Conservation (phyloP, 2,329 filamentous ascomycete genomes). For the Ascochyta fabae region DNA sequence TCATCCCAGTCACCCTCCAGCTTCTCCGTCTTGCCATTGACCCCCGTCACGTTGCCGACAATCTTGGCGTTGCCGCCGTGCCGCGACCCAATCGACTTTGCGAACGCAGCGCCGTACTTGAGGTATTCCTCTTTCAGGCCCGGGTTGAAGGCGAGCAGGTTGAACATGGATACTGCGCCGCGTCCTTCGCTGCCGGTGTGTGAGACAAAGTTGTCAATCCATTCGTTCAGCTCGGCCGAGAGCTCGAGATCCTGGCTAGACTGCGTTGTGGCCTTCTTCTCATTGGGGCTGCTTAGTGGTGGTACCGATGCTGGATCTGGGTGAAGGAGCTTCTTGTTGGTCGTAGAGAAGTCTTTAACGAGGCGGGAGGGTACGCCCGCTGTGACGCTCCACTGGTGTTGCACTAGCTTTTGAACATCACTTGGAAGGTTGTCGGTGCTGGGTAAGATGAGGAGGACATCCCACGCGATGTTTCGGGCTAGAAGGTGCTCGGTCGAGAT, state of each 20-base stretch:
- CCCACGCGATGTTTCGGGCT: constrained; percentile 52
- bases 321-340: constrained; percentile 50
- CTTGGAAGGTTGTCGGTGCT: constrained; percentile 34
- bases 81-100: constrained; percentile 56
- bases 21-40: constrained; percentile 3
- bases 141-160: constrained; percentile 64
- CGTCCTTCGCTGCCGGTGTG: constrained; percentile 22
- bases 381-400: constrained; percentile 46
- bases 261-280: constrained; percentile 29
- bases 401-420: constrained; percentile 29
- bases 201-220: constrained; percentile 53
- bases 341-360: constrained; percentile 44
- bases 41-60: constrained; percentile 59
- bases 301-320: constrained; percentile 46
- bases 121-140: constrained; percentile 62
- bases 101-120: constrained; percentile 64
- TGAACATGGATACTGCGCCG: constrained; percentile 67
- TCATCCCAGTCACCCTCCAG: constrained; percentile 62
- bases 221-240: constrained; percentile 57
- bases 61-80: constrained; percentile 67
- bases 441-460: constrained; percentile 56
- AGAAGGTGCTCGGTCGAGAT: constrained; percentile 53
- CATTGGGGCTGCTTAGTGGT: constrained; percentile 39
- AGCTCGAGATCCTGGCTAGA: constrained; percentile 62
- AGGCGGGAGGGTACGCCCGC: constrained; percentile 56